Base-by-base conservation (phyloP, 441 rosid species). In the Erodium trifolium region DNA sequence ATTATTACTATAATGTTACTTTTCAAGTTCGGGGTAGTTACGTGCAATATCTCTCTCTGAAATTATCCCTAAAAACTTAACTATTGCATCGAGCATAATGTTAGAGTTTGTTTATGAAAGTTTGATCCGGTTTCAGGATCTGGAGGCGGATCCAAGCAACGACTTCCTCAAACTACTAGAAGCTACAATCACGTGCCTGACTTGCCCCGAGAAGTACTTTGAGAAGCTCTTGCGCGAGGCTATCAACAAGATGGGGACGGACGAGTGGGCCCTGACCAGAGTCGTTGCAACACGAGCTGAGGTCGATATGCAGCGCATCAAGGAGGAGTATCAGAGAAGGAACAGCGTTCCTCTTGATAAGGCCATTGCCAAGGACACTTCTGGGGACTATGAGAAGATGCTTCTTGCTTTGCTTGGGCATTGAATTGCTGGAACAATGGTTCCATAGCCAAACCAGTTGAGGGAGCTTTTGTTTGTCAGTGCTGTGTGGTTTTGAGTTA, bases 231-330 rank as follows among this genome's bases (percentile, higher is more conserved):
- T 93, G 53, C 88, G 88, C 39, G 77, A 73, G 41, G 87, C 91
- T 12, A 86, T 93, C 74, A 85, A 87, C 76, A 87, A 57, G 68
- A 68, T 43, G 13, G 97, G 96, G 68, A 88, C 94, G 1, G 94
- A 90, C 68, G 92, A 90, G 82, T 88, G 90, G 69, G 96, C 90
- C 57, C 84, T 93, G 23, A 86, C 96, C 7, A 82, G 96, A 72
- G 82, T 90, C 62, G 80, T 93, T 29, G 67, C 89, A 13, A 88
- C 97, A 35, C 87, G 98, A 72, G 93, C 97, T 9, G 94, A 93
- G 85, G 72, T 88, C 14, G 93, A 93, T 80, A 68, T 88, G 84
- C 79, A 87, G 82, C 34, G 81, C 63, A 84, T 88, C 59, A 90
- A 82, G 69, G 96, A 82, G 0, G 95, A 84, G 82, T 90, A 85